Evolutionary conservation across 1,139 yeast species (phyloP), one percentile per base, ranked within the genome.

Genomic region (Yamadazyma jaroonii): DNA sequence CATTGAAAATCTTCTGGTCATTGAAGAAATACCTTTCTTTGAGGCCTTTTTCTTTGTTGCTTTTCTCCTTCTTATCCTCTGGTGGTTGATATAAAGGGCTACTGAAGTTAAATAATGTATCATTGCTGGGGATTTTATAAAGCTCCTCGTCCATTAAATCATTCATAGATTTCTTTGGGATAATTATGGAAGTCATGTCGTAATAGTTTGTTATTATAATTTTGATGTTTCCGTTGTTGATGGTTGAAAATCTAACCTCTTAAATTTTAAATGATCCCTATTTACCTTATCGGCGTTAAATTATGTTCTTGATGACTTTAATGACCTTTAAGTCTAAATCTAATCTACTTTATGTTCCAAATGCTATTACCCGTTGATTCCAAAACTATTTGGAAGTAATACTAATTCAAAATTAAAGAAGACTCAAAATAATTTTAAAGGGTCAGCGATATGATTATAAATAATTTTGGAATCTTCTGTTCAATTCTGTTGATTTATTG

Each of bases 81-180:
- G 29, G 6, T 17, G 36, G 26, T 26, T 39, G 21, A 25, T 22
- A 31, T 13, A 23, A 4, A 9, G 34, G 34, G 22, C 34, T 31
- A 25, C 15, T 33, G 15, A 38, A 36, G 24, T 36, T 37, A 12
- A 37, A 36, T 12, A 35, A 34, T 9, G 44, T 36, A 25, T 48
- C 52, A 25, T 42, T 46, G 13, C 55, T 54, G 6, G 74, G 74
- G 40, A 74, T 59, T 50, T 72, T 79, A 46, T 75, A 76, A 39
- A 81, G 60, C 52, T 82, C 88, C 46, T 82, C 89, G 43, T 80
- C 86, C 66, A 78, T 67, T 30, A 77, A 72, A 47, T 78, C 84
- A 25, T 80, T 74, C 42, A 77, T 56, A 13, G 83, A 67, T 52
- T 82, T 71, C 56, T 77, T 68, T 25, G 78, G 78, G 45, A 69